These are phyloP conservation scores for Daedaleopsis sinensis DNA, from an alignment of 768 basidiomycete species.

Conservation along the genomic window DNA sequence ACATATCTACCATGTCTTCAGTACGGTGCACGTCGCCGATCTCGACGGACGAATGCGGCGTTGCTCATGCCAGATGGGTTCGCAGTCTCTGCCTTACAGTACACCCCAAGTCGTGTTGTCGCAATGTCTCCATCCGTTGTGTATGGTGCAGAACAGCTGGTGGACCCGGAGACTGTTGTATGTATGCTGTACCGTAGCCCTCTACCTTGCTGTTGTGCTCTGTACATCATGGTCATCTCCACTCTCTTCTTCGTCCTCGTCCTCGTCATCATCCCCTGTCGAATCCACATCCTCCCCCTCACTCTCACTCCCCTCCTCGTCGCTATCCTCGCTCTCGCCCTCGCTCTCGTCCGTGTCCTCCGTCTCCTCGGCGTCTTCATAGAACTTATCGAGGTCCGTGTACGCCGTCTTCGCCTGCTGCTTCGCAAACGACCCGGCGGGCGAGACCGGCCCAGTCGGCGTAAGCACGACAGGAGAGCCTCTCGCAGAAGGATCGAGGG, in stretches of 20 bases:
- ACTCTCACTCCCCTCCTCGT: slow-evolving; percentile 27
- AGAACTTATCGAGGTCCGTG: slow-evolving; percentile 75
- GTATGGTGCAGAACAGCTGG: neutral
- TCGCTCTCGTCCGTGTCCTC: slow-evolving; percentile 34
- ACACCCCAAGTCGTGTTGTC: slow-evolving; percentile 38
- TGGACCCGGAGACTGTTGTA: slow-evolving; percentile 8
- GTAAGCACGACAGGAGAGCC: slow-evolving; percentile 58
- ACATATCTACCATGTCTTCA: slow-evolving; percentile 79
- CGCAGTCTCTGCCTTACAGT: slow-evolving; percentile 44
- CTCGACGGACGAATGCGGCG: neutral
- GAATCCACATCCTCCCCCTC: slow-evolving; percentile 5
- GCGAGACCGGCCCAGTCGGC: slow-evolving; percentile 50
- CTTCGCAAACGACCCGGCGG: slow-evolving; percentile 40
- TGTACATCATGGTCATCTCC: slow-evolving; percentile 24
- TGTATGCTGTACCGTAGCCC: slow-evolving; percentile 7
- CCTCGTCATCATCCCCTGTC: slow-evolving; percentile 23
- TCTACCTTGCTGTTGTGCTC: slow-evolving; percentile 21
- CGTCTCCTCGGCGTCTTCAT: slow-evolving; percentile 48
- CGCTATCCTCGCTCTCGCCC: slow-evolving; percentile 38
- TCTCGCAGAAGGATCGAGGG: slow-evolving; percentile 31
- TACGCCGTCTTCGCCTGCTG: slow-evolving; percentile 47
- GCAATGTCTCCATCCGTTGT: slow-evolving; percentile 16
- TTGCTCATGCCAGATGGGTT: slow-evolving; percentile 1
- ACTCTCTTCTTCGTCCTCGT: slow-evolving; percentile 35
- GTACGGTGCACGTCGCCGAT: slow-evolving; percentile 50